phyloP scores from a whole-genome alignment of 2,329 filamentous ascomycete genomes.

The Clonostachys chloroleuca region DNA sequence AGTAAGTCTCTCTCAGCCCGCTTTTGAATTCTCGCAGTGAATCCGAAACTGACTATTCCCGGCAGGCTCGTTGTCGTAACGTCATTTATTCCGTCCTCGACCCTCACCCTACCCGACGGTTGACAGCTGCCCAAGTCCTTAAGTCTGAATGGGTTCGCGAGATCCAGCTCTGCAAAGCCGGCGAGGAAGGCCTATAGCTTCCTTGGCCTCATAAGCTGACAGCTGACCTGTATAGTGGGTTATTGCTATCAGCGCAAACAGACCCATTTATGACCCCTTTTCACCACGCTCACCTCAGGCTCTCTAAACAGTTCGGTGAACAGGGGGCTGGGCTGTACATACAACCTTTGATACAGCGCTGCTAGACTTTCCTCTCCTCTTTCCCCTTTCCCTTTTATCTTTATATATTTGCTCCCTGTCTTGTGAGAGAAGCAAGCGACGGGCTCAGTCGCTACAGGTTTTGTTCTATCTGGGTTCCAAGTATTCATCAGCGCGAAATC shows the following conservation, averaged over 20 bases:
- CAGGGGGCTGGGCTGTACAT: too few relatives aligned
- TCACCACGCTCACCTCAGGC: too few relatives aligned
- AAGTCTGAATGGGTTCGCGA: constrained; percentile 99
- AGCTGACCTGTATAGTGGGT: too few relatives aligned
- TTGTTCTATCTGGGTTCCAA: too few relatives aligned
- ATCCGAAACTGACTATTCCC: constrained; percentile 9
- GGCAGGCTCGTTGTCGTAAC: constrained; percentile 89
- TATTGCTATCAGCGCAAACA: too few relatives aligned
- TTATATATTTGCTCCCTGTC: background rate
- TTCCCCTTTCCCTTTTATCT: background rate
- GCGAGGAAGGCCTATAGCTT: constrained; percentile 82
- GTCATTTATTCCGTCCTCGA: constrained; percentile 99
- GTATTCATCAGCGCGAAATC: too few relatives aligned
- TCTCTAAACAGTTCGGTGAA: too few relatives aligned
- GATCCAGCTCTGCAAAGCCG: constrained; percentile 94
- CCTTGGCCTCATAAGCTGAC: too few relatives aligned
- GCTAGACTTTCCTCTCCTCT: background rate
- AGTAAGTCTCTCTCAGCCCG: background rate
- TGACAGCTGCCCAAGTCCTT: constrained; percentile 92
- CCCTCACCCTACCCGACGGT: constrained; percentile 85
- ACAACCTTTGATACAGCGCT: background rate
- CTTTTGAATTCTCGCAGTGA: background rate
- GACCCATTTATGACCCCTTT: too few relatives aligned
- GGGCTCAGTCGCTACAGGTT: background rate
- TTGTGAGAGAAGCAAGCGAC: background rate